Evolutionary conservation across 1,139 yeast species (phyloP).

Genomic region (Keqinozyma sinolaborantium): DNA sequence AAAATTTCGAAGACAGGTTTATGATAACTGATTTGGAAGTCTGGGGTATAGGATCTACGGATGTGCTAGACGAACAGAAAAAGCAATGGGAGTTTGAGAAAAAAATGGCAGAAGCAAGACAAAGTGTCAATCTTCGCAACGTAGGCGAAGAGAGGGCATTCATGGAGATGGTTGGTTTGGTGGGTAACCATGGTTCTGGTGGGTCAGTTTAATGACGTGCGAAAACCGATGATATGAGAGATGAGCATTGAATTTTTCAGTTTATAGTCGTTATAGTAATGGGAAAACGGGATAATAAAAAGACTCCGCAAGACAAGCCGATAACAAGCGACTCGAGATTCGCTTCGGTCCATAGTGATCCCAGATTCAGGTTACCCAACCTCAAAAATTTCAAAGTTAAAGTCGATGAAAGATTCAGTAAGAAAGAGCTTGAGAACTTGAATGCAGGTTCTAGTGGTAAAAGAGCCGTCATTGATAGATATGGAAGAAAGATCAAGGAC

Average conservation of each 20-base stretch:
- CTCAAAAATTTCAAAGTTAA: slow-evolving; percentile 69
- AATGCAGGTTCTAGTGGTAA: slow-evolving; percentile 45
- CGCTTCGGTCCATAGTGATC: slow-evolving; percentile 77
- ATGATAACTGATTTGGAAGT: slow-evolving; percentile 76
- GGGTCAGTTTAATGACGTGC: slow-evolving; percentile 24
- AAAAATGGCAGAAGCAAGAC: slow-evolving; percentile 76
- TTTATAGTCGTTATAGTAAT: background rate
- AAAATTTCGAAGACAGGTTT: slow-evolving; percentile 68
- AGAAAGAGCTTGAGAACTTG: slow-evolving; percentile 62
- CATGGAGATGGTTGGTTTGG: slow-evolving; percentile 85
- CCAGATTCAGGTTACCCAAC: slow-evolving; percentile 77
- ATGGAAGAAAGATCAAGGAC: slow-evolving; percentile 69
- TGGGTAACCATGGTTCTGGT: slow-evolving; percentile 69
- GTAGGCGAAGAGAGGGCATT: slow-evolving; percentile 83
- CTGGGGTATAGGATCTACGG: slow-evolving; percentile 84
- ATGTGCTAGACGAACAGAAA: slow-evolving; percentile 72
- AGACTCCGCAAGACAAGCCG: slow-evolving; percentile 18
- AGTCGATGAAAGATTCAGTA: slow-evolving; percentile 82
- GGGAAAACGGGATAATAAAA: slow-evolving; percentile 4
- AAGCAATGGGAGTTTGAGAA: slow-evolving; percentile 91
- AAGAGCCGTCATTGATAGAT: slow-evolving; percentile 71
- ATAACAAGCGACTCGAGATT: slow-evolving; percentile 72
- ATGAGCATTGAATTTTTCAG: background rate
- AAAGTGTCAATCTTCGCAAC: slow-evolving; percentile 59
- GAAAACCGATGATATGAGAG: background rate